A percentile compares a stretch with the other conserved stretches of the same genome.
Conservation (phyloP, 2,329 filamentous ascomycete species). For the Anthostomella pinea region DNA sequence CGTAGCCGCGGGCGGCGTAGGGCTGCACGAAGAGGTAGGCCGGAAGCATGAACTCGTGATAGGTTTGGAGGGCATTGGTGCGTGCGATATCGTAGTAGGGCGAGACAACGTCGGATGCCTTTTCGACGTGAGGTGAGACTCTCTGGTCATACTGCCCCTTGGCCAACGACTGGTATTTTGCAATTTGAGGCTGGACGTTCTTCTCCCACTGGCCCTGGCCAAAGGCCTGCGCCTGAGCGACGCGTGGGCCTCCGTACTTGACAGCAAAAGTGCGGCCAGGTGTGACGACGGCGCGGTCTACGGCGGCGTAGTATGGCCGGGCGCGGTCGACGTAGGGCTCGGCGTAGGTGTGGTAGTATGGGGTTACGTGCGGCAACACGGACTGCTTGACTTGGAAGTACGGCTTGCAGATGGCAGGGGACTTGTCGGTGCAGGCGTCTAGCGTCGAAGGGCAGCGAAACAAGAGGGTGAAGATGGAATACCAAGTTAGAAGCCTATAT, state of each 20-base stretch:
- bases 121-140: constrained; percentile 71
- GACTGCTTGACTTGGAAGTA: constrained; percentile 67
- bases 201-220: constrained; percentile 73
- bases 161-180: constrained; percentile 59
- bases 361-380: constrained; percentile 71
- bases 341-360: constrained; percentile 83
- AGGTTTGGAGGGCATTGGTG: constrained; percentile 63
- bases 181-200: constrained; percentile 71
- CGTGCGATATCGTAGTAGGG: constrained; percentile 72
- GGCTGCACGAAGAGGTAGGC: constrained; percentile 72
- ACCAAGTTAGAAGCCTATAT: constrained; percentile 76
- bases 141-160: constrained; percentile 66
- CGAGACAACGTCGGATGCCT: constrained; percentile 51
- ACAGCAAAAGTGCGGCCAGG: constrained; percentile 66
- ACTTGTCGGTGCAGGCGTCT: constrained; percentile 63
- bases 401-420: constrained; percentile 77
- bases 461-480: constrained; percentile 73
- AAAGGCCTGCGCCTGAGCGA: constrained; percentile 65
- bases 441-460: constrained; percentile 77
- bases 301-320: constrained; percentile 68
- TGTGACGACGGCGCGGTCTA: constrained; percentile 62
- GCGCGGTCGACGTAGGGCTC: constrained; percentile 76
- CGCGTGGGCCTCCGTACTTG: constrained; percentile 72
- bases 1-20: constrained; percentile 68
- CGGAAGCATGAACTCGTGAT: constrained; percentile 71